Evolutionary conservation across 2,329 filamentous ascomycete genomes (phyloP), one percentile per base, ranked within the genome.

Genomic region (Fusarium sp.): DNA sequence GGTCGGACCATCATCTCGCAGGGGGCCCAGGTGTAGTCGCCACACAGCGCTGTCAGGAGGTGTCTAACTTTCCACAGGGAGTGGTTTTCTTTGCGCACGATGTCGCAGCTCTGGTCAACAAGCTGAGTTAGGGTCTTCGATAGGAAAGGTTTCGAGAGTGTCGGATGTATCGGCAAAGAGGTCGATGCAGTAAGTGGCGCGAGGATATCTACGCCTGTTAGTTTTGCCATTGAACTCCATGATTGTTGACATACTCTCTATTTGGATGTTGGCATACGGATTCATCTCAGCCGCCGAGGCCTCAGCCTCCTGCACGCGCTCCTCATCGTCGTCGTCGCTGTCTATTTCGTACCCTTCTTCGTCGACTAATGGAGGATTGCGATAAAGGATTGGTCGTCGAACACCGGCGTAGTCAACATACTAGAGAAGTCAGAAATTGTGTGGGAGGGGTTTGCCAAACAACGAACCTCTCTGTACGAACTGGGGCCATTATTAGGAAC

Each of bases 301-400:
- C 48, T 87, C 81, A 41, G 88, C 89, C 48, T 90, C 87, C 66
- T 85, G 84, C 22, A 88, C 77, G 57, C 84, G 85, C 41, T 90
- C 87, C 55, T 91, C 87, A 57, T 92, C 87, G 63, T 92, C 89
- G 61, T 93, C 90, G 64, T 90, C 88, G 75, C 88, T 90, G 41
- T 93, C 90, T 56, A 93, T 82, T 66, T 92, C 88, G 75, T 92
- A 93, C 66, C 92, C 92, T 71, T 95, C 92, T 45, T 92, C 88
- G 78, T 95, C 92, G 68, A 92, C 82, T 46, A 92, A 82, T 13
- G 87, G 86, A 7, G 91, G 90, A 71, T 94, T 95, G 69, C 87
- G 87, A 77, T 88, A 88, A 67, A 96, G 88, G 69, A 94, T 92
- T 55, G 88, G 84, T 75, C 93, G 86, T 60, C 85, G 83, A 75